Conservation (phyloP, 164 flowering plant species). For the grape (Vitis vinifera) region DNA sequence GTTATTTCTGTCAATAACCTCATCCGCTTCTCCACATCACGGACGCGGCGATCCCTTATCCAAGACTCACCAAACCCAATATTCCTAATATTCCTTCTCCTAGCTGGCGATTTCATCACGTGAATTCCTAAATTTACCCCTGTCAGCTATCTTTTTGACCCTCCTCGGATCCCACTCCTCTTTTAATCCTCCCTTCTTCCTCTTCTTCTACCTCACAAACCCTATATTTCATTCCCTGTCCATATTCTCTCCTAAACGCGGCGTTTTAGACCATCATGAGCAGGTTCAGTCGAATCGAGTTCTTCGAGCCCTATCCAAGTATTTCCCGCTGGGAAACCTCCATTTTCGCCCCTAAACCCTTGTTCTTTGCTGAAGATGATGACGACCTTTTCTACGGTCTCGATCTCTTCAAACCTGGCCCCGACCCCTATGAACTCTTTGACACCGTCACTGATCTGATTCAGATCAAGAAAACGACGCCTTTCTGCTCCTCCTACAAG, state of each 20-base stretch:
- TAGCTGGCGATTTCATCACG: background rate
- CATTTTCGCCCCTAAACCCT: slow-evolving; percentile 34
- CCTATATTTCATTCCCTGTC: slow-evolving; percentile 5
- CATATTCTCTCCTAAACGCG: background rate
- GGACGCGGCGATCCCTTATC: slow-evolving; percentile 4
- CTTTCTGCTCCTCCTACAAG: slow-evolving; percentile 33
- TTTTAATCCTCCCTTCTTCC: background rate
- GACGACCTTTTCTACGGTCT: slow-evolving; percentile 33
- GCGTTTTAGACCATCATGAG: slow-evolving; percentile 37
- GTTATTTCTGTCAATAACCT: slow-evolving; percentile 44
- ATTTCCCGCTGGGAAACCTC: slow-evolving; percentile 35
- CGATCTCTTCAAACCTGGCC: slow-evolving; percentile 24
- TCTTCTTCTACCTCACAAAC: background rate
- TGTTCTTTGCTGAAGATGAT: slow-evolving; percentile 16
- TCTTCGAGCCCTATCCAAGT: slow-evolving; percentile 39
- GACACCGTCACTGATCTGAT: slow-evolving; percentile 57
- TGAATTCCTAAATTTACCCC: slow-evolving; percentile 19
- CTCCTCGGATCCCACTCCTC: slow-evolving; percentile 1
- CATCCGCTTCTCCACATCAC: background rate
- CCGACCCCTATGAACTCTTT: slow-evolving; percentile 28
- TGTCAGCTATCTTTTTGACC: slow-evolving; percentile 12
- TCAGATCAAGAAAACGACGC: slow-evolving; percentile 50
- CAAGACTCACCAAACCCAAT: too few species aligned
- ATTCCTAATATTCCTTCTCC: background rate
- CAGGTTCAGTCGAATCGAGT: slow-evolving; percentile 43